Evolutionary conservation across 2,329 filamentous ascomycete genomes (phyloP), one percentile per base, ranked within the genome.

Genomic region (Clonostachys sp.): DNA sequence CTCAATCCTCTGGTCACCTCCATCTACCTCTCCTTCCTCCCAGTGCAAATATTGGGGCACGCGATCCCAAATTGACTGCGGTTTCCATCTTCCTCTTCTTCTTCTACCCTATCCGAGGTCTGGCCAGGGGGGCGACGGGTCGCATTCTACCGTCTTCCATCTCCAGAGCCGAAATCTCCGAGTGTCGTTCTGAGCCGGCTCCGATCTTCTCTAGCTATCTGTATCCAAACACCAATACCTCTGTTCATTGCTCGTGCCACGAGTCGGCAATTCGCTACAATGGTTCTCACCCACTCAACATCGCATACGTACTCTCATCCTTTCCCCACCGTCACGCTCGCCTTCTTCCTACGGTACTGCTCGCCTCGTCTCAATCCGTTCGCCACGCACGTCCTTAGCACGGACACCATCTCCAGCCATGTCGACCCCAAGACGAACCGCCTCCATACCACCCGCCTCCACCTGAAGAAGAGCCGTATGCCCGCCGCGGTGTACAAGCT

Each of bases 331-430:
- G 89, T 94, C 52, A 90, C 88, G 44, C 84, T 94, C 65, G 89
- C 89, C 70, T 94, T 90, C 77, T 94, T 92, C 70, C 84, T 94
- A 44, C 87, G 89, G 55, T 94, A 94, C 70, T 90, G 87, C 50
- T 81, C 78, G 6, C 77, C 78, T 33, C 73, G 80, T 54, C 71
- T 80, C 54, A 94, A 92, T 61, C 89, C 89, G 7, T 91, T 92
- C 71, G 85, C 84, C 55, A 83, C 80, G 53, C 89, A 94, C 71
- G 89, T 94, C 46, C 74, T 91, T 57, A 89, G 86, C 61, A 91
- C 87, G 65, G 89, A 94, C 66, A 90, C 87, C 58, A 89, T 94
- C 64, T 81, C 82, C 44, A 86, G 83, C 54, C 74, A 79, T 64
- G 81, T 89, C 67, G 88, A 92, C 65, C 77, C 84, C 7, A 70